Conservation (phyloP, 73 alveolate species). For the Paramecium octaurelia region DNA sequence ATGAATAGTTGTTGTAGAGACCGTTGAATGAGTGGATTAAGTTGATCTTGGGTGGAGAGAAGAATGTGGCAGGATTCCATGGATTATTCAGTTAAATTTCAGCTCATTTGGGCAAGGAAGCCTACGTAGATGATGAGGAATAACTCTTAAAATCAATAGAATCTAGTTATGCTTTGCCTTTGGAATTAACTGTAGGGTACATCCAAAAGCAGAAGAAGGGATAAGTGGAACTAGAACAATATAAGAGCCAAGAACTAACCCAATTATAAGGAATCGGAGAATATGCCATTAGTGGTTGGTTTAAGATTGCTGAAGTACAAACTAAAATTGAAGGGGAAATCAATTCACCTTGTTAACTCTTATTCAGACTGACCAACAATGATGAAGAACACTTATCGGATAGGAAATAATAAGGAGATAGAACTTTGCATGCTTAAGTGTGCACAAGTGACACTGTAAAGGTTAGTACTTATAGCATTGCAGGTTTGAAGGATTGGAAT, state of each 20-base stretch:
- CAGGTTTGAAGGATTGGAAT: slow-evolving; percentile 38
- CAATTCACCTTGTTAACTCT: not conserved
- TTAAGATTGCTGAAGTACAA: slow-evolving; percentile 3
- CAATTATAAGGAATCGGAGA: not conserved
- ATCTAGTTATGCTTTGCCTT: not conserved
- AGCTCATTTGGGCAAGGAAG: not conserved
- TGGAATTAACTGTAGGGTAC: not conserved
- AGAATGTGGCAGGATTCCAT: not conserved
- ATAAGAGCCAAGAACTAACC: not conserved
- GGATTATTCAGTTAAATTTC: not conserved
- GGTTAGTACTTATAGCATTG: not conserved
- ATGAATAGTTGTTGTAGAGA: not conserved
- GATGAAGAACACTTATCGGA: not conserved
- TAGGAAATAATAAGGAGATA: slow-evolving; percentile 31
- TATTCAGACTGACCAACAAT: slow-evolving; percentile 32
- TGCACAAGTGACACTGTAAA: not conserved
- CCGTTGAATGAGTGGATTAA: not conserved
- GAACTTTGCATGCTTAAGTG: not conserved
- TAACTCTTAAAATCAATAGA: not conserved
- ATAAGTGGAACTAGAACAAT: not conserved
- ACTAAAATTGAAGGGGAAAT: not conserved
- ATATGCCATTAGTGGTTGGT: slow-evolving; percentile 43
- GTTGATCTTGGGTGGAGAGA: slow-evolving; percentile 30
- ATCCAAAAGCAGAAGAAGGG: not conserved
- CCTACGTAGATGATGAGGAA: not conserved